Evolutionary conservation across 106 monocot genomes (phyloP).

Genomic region (Agapanthus africanus): DNA sequence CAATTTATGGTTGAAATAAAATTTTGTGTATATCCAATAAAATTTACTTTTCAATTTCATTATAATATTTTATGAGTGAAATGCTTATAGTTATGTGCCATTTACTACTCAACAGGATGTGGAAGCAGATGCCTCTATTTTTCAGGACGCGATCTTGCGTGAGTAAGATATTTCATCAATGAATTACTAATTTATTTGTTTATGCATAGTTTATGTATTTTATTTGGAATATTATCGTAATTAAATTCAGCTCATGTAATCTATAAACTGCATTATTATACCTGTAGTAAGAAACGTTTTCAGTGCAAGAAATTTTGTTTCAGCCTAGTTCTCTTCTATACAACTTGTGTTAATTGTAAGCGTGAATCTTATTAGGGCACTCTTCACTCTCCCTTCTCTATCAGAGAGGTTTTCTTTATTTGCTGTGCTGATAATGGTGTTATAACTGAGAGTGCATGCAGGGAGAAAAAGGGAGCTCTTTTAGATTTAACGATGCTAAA

Average conservation of each 20-base stretch:
- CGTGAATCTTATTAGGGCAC: not conserved
- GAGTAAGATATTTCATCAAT: constrained; percentile 65
- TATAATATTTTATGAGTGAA: not conserved
- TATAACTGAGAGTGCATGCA: no score
- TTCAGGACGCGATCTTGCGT: constrained; percentile 81
- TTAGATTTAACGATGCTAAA: no score
- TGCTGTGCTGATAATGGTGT: not conserved
- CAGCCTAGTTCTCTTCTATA: not conserved
- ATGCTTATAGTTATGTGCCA: no score
- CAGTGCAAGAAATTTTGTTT: not conserved
- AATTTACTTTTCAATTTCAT: not conserved
- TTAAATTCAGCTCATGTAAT: not conserved
- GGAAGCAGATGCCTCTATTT: constrained; percentile 61
- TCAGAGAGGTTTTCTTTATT: not conserved
- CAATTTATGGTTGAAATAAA: not conserved
- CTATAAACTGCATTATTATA: not conserved
- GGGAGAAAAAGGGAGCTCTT: no score
- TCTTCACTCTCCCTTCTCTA: not conserved
- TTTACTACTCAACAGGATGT: constrained; percentile 49
- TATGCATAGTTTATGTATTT: not conserved
- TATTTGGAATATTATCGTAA: not conserved
- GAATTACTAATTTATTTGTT: not conserved
- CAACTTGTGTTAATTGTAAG: not conserved
- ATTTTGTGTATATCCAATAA: not conserved
- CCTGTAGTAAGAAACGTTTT: not conserved